Base-by-base conservation (phyloP, 495 filamentous ascomycete species). In the Apiosordaria backusii region DNA sequence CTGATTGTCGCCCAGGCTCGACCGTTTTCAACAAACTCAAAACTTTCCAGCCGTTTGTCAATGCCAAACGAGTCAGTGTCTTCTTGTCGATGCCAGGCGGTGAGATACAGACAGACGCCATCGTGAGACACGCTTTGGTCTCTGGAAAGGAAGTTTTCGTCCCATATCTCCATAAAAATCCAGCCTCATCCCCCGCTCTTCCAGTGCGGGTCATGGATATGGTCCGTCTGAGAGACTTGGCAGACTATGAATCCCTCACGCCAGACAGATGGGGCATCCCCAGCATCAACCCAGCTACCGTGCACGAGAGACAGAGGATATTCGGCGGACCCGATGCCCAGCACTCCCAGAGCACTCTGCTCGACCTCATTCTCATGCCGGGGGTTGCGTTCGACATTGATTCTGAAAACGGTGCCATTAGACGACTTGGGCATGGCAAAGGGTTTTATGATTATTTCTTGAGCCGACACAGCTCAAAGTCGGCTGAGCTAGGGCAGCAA, bases 401-500 rank as follows among this genome's bases (percentile, higher is more conserved):
- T 35, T 77, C 80, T 29, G 63, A 74, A 7, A 74, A 64, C 63
- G 79, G 78, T 18, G 70, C 62, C 58, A 86, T 94, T 63, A 84
- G 88, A 68, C 83, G 95, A 73, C 81, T 97, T 13, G 95, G 95
- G 9, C 96, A 99, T 81, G 95, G 95, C 61, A 97, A 91, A 81
- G 95, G 96, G 57, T 99, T 93, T 78, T 99, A 98, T 85, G 95
- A 99, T 78, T 88, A 86, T 79, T 99, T 96, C 76, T 77, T 99
- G 74, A 82, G 88, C 65, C 85, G 87, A 71, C 96, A 93, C 78
- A 79, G 79, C 50, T 75, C 79, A 67, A 78, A 78, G 71, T 69
- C 74, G 65, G 73, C 75, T 63, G 76, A 66, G 71, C 77, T 69
- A 67, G 75, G 72, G 72, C 76, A 65, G 68, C 70, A 80, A 62